These are phyloP conservation scores for Diaporthe vaccinii DNA, from an alignment of 2,329 filamentous ascomycete species.

Conservation along the genomic window DNA sequence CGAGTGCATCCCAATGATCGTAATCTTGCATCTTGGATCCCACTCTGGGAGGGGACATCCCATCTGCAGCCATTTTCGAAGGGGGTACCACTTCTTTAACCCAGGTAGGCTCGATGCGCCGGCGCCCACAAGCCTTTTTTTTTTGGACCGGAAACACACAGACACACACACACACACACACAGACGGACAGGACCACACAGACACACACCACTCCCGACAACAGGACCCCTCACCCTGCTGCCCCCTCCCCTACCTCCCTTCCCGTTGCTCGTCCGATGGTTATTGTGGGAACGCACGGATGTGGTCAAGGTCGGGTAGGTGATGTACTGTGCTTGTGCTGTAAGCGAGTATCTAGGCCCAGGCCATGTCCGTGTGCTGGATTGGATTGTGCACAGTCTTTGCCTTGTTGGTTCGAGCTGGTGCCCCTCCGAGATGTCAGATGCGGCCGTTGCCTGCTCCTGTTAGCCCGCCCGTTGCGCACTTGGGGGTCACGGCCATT, in stretches of 20 bases:
- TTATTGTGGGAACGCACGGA: constrained; percentile 24
- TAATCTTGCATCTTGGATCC: constrained; percentile 40
- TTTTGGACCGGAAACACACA: not conserved
- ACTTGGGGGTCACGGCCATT: not conserved
- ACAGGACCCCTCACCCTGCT: not conserved
- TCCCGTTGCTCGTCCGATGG: constrained; percentile 15
- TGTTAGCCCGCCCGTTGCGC: constrained; percentile 21
- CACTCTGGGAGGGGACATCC: constrained; percentile 26
- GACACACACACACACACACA: not conserved
- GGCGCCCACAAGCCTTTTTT: constrained; percentile 7
- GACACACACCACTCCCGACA: not conserved
- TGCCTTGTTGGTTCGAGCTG: not conserved
- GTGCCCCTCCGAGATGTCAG: constrained; percentile 1
- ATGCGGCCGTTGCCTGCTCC: constrained; percentile 8
- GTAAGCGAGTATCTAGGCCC: not conserved
- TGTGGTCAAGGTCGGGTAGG: not conserved
- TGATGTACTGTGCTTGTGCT: not conserved
- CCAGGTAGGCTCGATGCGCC: constrained; percentile 2
- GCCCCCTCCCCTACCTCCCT: not conserved
- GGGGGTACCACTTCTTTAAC: constrained; percentile 23
- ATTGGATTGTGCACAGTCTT: not conserved
- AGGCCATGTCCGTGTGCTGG: not conserved
- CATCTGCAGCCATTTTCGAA: constrained; percentile 20
- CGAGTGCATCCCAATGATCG: constrained; percentile 39
- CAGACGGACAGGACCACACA: not conserved